These are phyloP conservation scores for Camellia lanceoleosa DNA, from an alignment of 148 eudicot species.

Conservation along the genomic window DNA sequence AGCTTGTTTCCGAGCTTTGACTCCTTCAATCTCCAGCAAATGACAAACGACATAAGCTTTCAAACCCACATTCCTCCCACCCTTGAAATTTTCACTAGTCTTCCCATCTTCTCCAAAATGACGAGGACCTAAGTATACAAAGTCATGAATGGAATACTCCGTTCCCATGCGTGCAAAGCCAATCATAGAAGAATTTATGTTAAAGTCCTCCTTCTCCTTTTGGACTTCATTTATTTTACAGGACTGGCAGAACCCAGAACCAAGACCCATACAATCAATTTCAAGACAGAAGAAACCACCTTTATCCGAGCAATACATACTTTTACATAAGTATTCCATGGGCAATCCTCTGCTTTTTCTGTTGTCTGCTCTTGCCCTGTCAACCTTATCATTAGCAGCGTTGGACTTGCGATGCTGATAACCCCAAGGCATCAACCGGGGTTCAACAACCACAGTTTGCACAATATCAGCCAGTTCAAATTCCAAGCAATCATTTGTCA, in stretches of 20 bases:
- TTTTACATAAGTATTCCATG: slow-evolving; percentile 78
- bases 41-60: slow-evolving; percentile 85
- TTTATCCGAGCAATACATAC: slow-evolving; percentile 72
- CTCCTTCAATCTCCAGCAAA: slow-evolving; percentile 52
- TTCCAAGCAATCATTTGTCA: slow-evolving; percentile 75
- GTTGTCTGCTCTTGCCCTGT: slow-evolving; percentile 78
- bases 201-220: slow-evolving; percentile 42
- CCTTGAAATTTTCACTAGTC: slow-evolving; percentile 59
- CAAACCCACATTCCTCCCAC: slow-evolving; percentile 94
- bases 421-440: slow-evolving; percentile 70
- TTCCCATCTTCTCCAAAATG: slow-evolving; percentile 48
- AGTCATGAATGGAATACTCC: slow-evolving; percentile 66
- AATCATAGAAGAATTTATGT: slow-evolving; percentile 47
- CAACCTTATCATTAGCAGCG: slow-evolving; percentile 52
- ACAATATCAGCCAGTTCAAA: slow-evolving; percentile 59
- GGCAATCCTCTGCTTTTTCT: slow-evolving; percentile 73
- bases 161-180: slow-evolving; percentile 58
- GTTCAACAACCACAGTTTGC: slow-evolving; percentile 45
- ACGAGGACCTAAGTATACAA: slow-evolving; percentile 62
- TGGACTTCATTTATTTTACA: slow-evolving; percentile 50
- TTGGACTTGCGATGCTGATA: slow-evolving; percentile 66
- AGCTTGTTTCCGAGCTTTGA: slow-evolving; percentile 41
- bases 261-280: slow-evolving; percentile 53
- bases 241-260: slow-evolving; percentile 68
- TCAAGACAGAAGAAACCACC: slow-evolving; percentile 81